Base-by-base conservation (phyloP, 1,139 yeast genomes). In the Magnusiomyces suaveolens region DNA sequence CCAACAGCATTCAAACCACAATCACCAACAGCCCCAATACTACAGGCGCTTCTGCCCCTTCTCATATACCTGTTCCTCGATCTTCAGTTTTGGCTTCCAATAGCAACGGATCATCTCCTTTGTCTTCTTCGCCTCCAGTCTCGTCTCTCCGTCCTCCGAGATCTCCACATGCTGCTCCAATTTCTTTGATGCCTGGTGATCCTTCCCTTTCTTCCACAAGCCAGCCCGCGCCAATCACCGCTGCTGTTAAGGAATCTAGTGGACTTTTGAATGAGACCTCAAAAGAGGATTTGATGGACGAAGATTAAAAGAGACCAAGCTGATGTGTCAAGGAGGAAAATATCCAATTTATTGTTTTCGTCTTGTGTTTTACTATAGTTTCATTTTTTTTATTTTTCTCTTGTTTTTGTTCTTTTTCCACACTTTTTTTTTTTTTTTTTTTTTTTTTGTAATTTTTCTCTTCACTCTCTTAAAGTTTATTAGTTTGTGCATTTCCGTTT, bases 121-220 rank as follows among this genome's bases (percentile, higher is more conserved):
- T 23, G 8, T 29, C 50, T 2, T 32, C 48, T 2, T 46, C 48
- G 8, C 24, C 48, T 18, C 16, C 38, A 26, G 12, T 46, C 3
- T 38, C 36, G 12, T 24, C 39, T 26, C 41, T 46, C 39, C 24
- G 25, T 18, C 54, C 54, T 12, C 54, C 54, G 4, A n/a, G 51
- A 21, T 43, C 52, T 10, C 52, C 52, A 2, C 47, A 41, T 38
- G 49, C 44, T 10, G 38, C 44, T 6, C 44, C 50, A 10, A 50
- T 25, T 3, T 32, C 43, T 1, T 47, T 47, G 18, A 32, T n/a
- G 20, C 50, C 50, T 10, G 50, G 50, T 16, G 43, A 33, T 21
- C 43, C 50, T 12, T 18, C 43, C 14, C 43, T 47, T 32, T 47
- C 50, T 18, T 20, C 41, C 12, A 47, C 32, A 21, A 36, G 50